Evolutionary conservation across 2,329 filamentous ascomycete genomes (phyloP), one percentile per base, ranked within the genome.

Genomic region (Triangularia setosa): DNA sequence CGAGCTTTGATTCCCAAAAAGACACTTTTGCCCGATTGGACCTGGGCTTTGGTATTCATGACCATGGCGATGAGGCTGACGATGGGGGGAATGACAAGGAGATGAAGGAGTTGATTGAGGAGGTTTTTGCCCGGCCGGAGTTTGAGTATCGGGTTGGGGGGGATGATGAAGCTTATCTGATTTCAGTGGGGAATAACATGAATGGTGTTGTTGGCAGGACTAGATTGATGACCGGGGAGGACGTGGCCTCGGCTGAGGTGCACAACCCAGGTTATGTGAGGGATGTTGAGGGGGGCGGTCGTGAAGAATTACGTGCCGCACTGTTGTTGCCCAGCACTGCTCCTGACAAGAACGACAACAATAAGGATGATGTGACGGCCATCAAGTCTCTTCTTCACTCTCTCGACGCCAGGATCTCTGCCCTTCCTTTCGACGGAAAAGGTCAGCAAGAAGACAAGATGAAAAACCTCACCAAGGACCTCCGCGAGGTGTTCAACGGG

Each of bases 371-470:
- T 8, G 5, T 58, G n/a, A 16, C 24, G 21, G n/a, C n/a, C 9
- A 21, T 33, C 28, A 33, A 58, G 7, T 16, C n/a, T 21, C 18
- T 28, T n/a, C 64, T 68, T 44, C 65, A 66, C 40, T 33, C 64
- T 14, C 33, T 68, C 25, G 58, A 61, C 2, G 35, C 60, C 9
- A 60, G 40, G 3, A 57, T 67, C 44, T 16, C 35, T 8, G 14
- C 33, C 21, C 18, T 33, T 21, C 24, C 24, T 8, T 18, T 12
- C 18, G 16, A 48, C n/a, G 18, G 8, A 14, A 5, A n/a, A 9
- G 53, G 53, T 48, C 40, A 62, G 21, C 30, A 16, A 2, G 24
- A 58, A 33, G 25, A 40, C 54, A 18, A 28, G 53, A 16, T 14
- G 16, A 2, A 25, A 1, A 5, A 18, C 18, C n/a, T 48, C n/a